phyloP scores from a whole-genome alignment of 2,329 filamentous ascomycete species.

The Penicillium rolfsii region DNA sequence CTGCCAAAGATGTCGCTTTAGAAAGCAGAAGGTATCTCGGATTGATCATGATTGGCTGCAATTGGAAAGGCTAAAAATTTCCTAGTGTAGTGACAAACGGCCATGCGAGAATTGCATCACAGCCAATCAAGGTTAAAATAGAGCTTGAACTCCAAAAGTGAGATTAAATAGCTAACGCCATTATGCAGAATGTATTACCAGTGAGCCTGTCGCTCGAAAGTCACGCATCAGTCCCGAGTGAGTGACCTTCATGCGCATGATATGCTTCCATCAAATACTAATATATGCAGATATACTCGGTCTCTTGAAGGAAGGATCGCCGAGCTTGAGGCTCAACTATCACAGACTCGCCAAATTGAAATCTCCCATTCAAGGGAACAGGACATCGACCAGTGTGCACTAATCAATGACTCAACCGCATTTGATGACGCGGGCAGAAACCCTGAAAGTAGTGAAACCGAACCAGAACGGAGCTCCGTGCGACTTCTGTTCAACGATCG shows the following conservation, averaged over 20 bases:
- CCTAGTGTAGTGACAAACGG: constrained; percentile 14
- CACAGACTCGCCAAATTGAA: neutral
- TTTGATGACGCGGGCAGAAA: neutral
- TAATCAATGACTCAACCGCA: neutral
- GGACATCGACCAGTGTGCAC: neutral
- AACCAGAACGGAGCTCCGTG: neutral
- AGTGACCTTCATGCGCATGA: neutral
- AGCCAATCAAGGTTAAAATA: constrained; percentile 9
- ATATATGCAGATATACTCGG: constrained; percentile 13
- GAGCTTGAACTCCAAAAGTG: neutral
- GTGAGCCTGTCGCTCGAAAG: constrained; percentile 14
- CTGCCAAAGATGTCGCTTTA: constrained; percentile 18
- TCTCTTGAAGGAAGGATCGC: constrained; percentile 17
- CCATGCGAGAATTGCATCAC: constrained; percentile 20
- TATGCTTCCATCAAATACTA: neutral
- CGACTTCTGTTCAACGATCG: neutral
- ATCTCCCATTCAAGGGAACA: neutral
- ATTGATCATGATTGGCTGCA: neutral
- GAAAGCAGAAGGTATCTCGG: constrained; percentile 17
- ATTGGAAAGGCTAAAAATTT: neutral
- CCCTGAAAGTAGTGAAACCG: neutral
- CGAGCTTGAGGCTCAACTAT: constrained; percentile 15
- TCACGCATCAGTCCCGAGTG: constrained; percentile 12
- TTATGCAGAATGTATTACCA: constrained; percentile 14
- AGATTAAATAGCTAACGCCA: neutral